Conservation (phyloP, 2,329 filamentous ascomycete species). For the Zasmidium cellare region DNA sequence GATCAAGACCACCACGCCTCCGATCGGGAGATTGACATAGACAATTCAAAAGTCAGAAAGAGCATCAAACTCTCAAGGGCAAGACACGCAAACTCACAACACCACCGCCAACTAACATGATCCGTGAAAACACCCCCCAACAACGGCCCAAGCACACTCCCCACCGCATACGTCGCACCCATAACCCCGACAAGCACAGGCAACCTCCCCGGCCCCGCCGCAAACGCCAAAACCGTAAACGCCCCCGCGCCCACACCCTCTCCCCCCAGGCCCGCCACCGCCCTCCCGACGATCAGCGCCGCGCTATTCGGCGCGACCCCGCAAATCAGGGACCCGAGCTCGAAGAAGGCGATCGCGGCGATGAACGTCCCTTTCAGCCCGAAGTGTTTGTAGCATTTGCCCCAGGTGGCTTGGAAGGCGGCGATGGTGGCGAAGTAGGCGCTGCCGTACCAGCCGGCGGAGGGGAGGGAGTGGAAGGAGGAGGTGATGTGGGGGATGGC, state of each 20-base stretch:
- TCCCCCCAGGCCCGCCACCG: constrained; percentile 53
- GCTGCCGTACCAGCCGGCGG: constrained; percentile 35
- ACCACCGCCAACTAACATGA: constrained; percentile 49
- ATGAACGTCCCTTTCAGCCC: constrained; percentile 38
- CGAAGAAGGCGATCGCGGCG: constrained; percentile 41
- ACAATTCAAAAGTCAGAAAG: constrained; percentile 6
- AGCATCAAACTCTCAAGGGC: neutral
- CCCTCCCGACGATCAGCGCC: constrained; percentile 51
- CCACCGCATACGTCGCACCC: constrained; percentile 44
- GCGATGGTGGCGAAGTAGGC: constrained; percentile 39
- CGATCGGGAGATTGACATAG: constrained; percentile 46
- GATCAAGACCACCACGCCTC: constrained; percentile 33
- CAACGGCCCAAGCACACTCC: constrained; percentile 50
- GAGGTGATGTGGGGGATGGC: constrained; percentile 38
- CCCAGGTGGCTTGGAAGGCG: constrained; percentile 36
- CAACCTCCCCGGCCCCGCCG: constrained; percentile 33
- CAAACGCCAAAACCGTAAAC: constrained; percentile 21
- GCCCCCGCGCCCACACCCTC: constrained; percentile 50
- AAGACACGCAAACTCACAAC: neutral
- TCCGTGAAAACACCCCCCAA: constrained; percentile 51
- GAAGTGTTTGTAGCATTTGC: constrained; percentile 26
- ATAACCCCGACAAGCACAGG: constrained; percentile 24
- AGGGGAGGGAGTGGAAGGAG: constrained; percentile 36
- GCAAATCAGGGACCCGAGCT: constrained; percentile 43
- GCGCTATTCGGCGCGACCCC: constrained; percentile 34